A percentile compares a stretch with the other conserved stretches of the same genome.
phyloP scores from a whole-genome alignment of 257 asterid genomes.

The Henckelia pumila region DNA sequence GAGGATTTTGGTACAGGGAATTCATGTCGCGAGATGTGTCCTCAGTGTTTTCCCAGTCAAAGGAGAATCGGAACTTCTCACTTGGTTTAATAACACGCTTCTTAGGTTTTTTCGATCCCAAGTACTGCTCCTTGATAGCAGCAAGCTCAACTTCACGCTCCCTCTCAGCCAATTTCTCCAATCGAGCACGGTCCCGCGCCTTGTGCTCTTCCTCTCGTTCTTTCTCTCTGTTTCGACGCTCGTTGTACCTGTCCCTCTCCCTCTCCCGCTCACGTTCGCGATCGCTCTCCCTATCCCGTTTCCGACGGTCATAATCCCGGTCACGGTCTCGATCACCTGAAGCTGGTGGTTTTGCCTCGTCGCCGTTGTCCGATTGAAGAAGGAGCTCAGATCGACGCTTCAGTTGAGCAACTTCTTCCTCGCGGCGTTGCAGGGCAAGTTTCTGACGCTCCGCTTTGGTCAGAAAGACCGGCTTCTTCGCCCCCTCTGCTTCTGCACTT shows the following conservation, averaged over 20 bases:
- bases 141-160: conserved; percentile 53
- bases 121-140: conserved; percentile 51
- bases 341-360: conserved; percentile 32
- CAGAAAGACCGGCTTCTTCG: conserved; percentile 64
- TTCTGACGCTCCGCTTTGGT: conserved; percentile 67
- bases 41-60: conserved; percentile 65
- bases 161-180: conserved; percentile 49
- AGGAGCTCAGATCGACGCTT: conserved; percentile 44
- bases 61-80: conserved; percentile 55
- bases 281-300: conserved; percentile 36
- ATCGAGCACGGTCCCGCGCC: conserved; percentile 52
- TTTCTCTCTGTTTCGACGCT: conserved; percentile 47
- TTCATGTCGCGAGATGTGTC: conserved; percentile 62
- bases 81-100: conserved; percentile 56
- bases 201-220: conserved; percentile 52
- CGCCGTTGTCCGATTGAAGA: conserved; percentile 26
- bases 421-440: conserved; percentile 63
- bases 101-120: conserved; percentile 61
- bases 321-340: conserved; percentile 44
- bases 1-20: conserved; percentile 49
- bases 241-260: conserved; percentile 39
- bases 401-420: conserved; percentile 58
- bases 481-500: conserved; percentile 34
- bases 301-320: conserved; percentile 29
- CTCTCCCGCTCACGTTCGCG: conserved; percentile 30